Evolutionary conservation across 257 asterid genomes (phyloP), one percentile per base, ranked within the genome.

Genomic region (Hygrophila difformis): DNA sequence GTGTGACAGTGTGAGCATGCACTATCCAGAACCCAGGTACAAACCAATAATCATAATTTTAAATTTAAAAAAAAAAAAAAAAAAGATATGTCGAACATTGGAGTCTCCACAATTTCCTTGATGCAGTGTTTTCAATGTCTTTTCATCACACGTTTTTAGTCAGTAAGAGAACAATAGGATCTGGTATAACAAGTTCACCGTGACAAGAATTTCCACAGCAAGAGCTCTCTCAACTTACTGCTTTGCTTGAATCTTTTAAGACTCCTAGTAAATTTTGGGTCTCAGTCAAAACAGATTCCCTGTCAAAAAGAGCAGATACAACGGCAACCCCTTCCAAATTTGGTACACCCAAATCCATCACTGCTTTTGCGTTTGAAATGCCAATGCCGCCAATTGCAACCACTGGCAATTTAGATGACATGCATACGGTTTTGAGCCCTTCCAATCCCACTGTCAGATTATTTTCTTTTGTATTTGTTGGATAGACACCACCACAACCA

Each of bases 371-470:
- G 56, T 85, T 89, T 11, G 94, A 70, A 28, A 51, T 23, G 45
- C 82, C 94, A 15, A 89, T 79, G 16, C 98, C 98, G 2, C 98
- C 98, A 17, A 89, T 89, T 7, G 82, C 98, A 39, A 89, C 98
- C 43, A 85, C 93, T 13, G 98, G 96, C 64, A 89, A 57, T 77
- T 74, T 79, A 43, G 98, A 85, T 21, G 64, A 62, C 55, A 65
- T 19, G 47, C 96, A 72, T 6, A 82, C 92, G 1, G 60, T 58
- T 70, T 61, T 82, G 33, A 89, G 68, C 47, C 98, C 96, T 3
- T 80, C 92, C 64, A 89, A 46, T 12, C 96, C 94, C 17, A 85
- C 63, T 0, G 82, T 72, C 46, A 44, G 36, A 24, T 82, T 85
- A 64, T 82, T 79, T 42, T 68, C 96, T 53, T 89, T 85, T 7